Evolutionary conservation across 768 basidiomycete genomes (phyloP).

Genomic region (Kwoniella sp.): DNA sequence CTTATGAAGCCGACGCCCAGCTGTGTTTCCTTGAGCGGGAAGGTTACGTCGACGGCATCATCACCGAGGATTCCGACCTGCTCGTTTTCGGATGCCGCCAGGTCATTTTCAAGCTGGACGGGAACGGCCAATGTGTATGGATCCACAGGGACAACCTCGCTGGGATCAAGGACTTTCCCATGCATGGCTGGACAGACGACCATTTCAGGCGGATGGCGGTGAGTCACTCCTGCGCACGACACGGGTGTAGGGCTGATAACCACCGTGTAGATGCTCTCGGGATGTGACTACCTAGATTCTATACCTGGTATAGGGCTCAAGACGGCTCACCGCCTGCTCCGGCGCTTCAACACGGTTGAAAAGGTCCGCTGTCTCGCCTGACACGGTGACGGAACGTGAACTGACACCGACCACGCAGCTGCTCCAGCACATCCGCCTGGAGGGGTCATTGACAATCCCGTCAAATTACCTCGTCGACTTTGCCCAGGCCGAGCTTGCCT

Average conservation of each 20-base stretch:
- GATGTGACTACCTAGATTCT: constrained; percentile 61
- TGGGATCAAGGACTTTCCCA: constrained; percentile 62
- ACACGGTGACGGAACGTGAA: neutral
- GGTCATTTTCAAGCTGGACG: constrained; percentile 86
- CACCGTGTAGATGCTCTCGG: constrained; percentile 46
- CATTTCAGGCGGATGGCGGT: constrained; percentile 87
- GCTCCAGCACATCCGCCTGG: constrained; percentile 66
- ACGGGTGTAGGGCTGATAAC: neutral
- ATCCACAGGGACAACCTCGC: constrained; percentile 51
- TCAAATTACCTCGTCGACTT: constrained; percentile 69
- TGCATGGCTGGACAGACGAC: constrained; percentile 80
- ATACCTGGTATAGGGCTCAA: constrained; percentile 89
- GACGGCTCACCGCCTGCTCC: constrained; percentile 76
- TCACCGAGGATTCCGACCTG: constrained; percentile 97
- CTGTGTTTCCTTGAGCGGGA: constrained; percentile 81
- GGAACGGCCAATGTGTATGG: constrained; percentile 52
- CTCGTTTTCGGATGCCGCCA: constrained; percentile 92
- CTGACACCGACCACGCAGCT: constrained; percentile 51
- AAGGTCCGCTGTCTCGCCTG: constrained; percentile 51
- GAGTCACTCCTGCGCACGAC: constrained; percentile 14
- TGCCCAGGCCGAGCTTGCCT: constrained; percentile 79
- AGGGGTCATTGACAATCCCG: constrained; percentile 81
- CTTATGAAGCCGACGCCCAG: constrained; percentile 98
- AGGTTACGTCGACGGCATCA: constrained; percentile 79
- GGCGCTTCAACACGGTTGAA: constrained; percentile 80